Evolutionary conservation across 1,284 basidiomycete genomes (phyloP), one percentile per base, ranked within the genome.

Genomic region (Apiotrichum sp.): DNA sequence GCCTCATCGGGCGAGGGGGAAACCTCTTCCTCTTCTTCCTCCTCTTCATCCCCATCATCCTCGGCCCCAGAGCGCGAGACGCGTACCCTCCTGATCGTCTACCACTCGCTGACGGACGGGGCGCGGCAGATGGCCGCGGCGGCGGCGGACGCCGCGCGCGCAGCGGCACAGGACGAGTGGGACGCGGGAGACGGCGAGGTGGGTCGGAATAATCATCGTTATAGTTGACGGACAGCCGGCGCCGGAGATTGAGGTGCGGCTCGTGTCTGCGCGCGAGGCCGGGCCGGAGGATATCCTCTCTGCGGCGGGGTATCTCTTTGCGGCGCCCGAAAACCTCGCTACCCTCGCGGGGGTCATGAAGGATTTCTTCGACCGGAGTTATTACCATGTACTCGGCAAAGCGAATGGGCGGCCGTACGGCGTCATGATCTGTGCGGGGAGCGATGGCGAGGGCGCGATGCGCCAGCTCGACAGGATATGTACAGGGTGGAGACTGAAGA

Each of bases 51-150:
- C n/a, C n/a, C n/a, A n/a, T n/a, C n/a, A 22, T 22, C 22, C 22
- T 22, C 22, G 22, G 22, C 22, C 22, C 11, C 40, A 6, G 40
- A 41, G 29, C 44, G 35, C n/a, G 36, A 48, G 10, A 36, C 34
- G 6, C 13, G 16, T 4, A 48, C 47, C 6, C 62, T 67, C 51
- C 57, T 67, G 22, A 59, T 65, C 29, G 59, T 61, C n/a, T 61
- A 61, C 46, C 54, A 61, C 59, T 45, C 54, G n/a, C 44, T 51
- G 40, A 61, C 59, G 13, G 52, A 55, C 45, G 59, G 59, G 3
- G 35, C 56, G 10, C 44, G 50, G 16, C 53, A 54, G 46, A 61
- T 61, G 59, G 56, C 59, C 4, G 33, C 44, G 43, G 54, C 52
- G 4, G 59, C 59, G 13, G 51, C 33, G 32, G 54, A 53, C 5